phyloP scores from a whole-genome alignment of 1,139 yeast genomes.

The Geotrichum klebahnii region DNA sequence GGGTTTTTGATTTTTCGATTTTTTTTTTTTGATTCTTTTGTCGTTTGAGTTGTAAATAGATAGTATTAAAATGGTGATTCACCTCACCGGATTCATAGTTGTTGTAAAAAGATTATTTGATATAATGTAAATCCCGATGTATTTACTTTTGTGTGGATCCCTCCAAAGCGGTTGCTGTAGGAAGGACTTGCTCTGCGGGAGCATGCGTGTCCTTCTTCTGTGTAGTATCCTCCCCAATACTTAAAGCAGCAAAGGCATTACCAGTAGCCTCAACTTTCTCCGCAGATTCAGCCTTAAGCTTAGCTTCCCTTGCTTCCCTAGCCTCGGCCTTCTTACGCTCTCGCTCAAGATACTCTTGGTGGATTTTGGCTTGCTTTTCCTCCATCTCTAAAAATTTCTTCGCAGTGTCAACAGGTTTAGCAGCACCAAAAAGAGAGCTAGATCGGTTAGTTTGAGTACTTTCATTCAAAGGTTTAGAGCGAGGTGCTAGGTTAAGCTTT shows the following conservation, averaged over 20 bases:
- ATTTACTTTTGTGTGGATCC: too few relatives aligned
- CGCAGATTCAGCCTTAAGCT: too few relatives aligned
- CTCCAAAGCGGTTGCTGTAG: too few relatives aligned
- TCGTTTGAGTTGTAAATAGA: too few relatives aligned
- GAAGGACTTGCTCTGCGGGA: too few relatives aligned
- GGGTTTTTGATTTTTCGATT: too few relatives aligned
- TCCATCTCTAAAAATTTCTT: conserved; percentile 34
- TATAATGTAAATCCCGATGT: too few relatives aligned
- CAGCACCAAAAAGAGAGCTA: conserved; percentile 37
- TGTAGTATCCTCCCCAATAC: conserved; percentile 63
- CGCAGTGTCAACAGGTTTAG: conserved; percentile 42
- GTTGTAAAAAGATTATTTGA: too few relatives aligned
- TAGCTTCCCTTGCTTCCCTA: conserved; percentile 24
- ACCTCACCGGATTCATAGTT: too few relatives aligned
- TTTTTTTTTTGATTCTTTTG: too few relatives aligned
- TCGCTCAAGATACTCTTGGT: conserved; percentile 31
- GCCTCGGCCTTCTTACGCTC: conserved; percentile 26
- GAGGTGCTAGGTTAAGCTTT: conserved; percentile 33
- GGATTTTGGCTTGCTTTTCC: conserved; percentile 31
- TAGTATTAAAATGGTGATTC: too few relatives aligned
- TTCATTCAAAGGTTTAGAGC: conserved; percentile 30
- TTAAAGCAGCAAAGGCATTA: conserved; percentile 56
- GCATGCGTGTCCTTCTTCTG: conserved; percentile 36
- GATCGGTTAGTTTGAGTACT: conserved; percentile 30
- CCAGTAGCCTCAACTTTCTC: conserved; percentile 24